These are phyloP conservation scores for Akanthomyces uredinophilus DNA, from an alignment of 2,329 filamentous ascomycete species.

Conservation along the genomic window DNA sequence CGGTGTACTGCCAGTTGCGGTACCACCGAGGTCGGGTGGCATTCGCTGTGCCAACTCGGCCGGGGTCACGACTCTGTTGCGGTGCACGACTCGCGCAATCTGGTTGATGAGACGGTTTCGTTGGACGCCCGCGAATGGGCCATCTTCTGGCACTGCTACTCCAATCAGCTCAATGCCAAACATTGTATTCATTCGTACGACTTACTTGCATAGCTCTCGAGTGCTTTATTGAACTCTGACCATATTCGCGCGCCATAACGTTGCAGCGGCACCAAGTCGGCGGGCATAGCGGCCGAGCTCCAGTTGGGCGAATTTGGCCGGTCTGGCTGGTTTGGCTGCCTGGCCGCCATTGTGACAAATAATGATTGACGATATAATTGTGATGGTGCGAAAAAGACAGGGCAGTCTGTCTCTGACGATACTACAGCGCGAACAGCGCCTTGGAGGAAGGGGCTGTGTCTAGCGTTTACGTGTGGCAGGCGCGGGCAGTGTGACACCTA, in stretches of 20 bases:
- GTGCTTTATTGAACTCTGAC: conserved; percentile 31
- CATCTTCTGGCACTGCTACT: conserved; percentile 18
- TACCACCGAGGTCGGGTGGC: conserved; percentile 21
- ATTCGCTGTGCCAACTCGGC: conserved; percentile 25
- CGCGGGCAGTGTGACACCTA: background rate
- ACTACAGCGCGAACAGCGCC: background rate
- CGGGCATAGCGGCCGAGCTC: background rate
- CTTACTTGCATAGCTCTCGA: conserved; percentile 27
- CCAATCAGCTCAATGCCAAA: background rate
- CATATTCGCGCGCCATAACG: conserved; percentile 28
- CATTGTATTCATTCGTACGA: no score
- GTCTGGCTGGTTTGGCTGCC: background rate
- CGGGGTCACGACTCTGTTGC: conserved; percentile 20
- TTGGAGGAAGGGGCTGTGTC: background rate
- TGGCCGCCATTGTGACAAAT: background rate
- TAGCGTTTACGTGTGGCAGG: background rate
- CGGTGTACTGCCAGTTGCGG: conserved; percentile 24
- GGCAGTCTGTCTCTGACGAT: background rate
- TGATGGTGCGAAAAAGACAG: background rate
- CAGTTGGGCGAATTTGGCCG: background rate
- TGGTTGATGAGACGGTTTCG: background rate
- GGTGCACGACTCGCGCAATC: no score
- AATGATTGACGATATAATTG: conserved; percentile 4
- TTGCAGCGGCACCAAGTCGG: conserved; percentile 21
- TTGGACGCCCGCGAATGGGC: conserved; percentile 4